Conservation (phyloP, 495 filamentous ascomycete genomes). For the Schizothecium vesticola region DNA sequence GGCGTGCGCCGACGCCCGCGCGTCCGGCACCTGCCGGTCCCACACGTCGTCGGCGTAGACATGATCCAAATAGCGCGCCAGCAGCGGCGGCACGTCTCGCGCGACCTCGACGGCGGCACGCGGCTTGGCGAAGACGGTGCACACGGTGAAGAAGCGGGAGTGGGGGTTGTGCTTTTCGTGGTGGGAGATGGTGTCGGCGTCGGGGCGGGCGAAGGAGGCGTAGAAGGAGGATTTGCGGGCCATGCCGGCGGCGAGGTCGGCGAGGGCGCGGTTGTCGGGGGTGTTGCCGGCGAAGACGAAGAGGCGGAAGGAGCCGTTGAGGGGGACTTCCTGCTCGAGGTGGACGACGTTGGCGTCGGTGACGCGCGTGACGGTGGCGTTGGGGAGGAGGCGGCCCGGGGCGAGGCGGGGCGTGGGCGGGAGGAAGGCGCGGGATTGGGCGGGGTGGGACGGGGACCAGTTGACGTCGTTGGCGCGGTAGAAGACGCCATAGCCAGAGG, state of each 20-base stretch:
- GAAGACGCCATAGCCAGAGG: conserved; percentile 63
- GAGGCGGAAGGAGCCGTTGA: conserved; percentile 82
- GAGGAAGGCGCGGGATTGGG: conserved; percentile 62
- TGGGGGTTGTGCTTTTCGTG: conserved; percentile 82
- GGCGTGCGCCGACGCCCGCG: conserved; percentile 69
- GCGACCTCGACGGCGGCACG: conserved; percentile 61
- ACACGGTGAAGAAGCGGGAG: conserved; percentile 72
- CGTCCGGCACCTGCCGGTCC: conserved; percentile 63
- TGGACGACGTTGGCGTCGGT: conserved; percentile 82
- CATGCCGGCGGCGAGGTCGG: conserved; percentile 62
- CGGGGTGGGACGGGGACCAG: conserved; percentile 61
- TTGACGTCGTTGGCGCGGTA: conserved; percentile 60
- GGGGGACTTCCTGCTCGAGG: conserved; percentile 79
- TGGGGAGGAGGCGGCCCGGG: conserved; percentile 66
- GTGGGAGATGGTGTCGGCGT: conserved; percentile 61
- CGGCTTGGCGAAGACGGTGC: conserved; percentile 61
- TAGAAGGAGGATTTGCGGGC: conserved; percentile 65
- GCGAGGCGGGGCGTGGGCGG: conserved; percentile 44
- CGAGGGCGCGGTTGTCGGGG: conserved; percentile 54
- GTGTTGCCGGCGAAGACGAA: conserved; percentile 72
- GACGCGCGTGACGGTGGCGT: conserved; percentile 73
- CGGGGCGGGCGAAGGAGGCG: conserved; percentile 53
- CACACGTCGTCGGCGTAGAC: conserved; percentile 82
- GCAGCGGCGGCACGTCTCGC: conserved; percentile 57
- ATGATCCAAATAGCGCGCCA: conserved; percentile 72